Evolutionary conservation across 2,329 filamentous ascomycete genomes (phyloP), one percentile per base, ranked within the genome.

Genomic region (Alternaria viburni): DNA sequence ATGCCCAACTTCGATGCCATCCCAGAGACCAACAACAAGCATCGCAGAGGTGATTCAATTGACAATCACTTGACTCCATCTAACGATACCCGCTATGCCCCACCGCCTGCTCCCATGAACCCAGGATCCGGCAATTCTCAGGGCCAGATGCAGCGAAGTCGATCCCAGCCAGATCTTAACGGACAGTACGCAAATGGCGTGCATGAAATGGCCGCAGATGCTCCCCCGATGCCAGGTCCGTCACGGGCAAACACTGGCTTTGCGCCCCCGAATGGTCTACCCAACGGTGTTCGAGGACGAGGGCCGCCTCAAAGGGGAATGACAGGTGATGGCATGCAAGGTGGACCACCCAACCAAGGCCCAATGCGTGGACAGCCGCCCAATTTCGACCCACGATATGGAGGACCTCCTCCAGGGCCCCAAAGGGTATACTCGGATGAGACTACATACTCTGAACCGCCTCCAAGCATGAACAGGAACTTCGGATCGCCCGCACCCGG

Each of bases 121-220:
- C 23, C 60, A 44, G 45, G 59, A 4, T 69, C 69, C 26, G 61
- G 69, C 12, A 62, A 70, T n/a, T 74, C 73, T 57, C 73, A 75
- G 52, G 75, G 77, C 44, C 75, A 79, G 56, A 70, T 90, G 54
- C 86, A 83, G 62, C 85, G 86, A 63, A 87, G 88, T 15, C 89
- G 89, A 67, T 92, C 90, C 11, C 90, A 92, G 73, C 89, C 90
- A 28, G 87, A 91, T 73, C 80, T 91, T 54, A 74, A 79, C 57
- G 72, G 68, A 1, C 77, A 77, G 47, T 76, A 79, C 46, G 64
- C 66, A 15, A 70, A 74, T 46, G 65, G 59, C 11, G 85, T 91
- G 1, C 93, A 93, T 69, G 92, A 93, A 72, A 90, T 94, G 86
- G 89, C 87, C 2, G 85, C 82, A 25, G 89, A 92, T 69, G 83